Base-by-base conservation (phyloP, 2,329 filamentous ascomycete species). In the Alternaria sp. region DNA sequence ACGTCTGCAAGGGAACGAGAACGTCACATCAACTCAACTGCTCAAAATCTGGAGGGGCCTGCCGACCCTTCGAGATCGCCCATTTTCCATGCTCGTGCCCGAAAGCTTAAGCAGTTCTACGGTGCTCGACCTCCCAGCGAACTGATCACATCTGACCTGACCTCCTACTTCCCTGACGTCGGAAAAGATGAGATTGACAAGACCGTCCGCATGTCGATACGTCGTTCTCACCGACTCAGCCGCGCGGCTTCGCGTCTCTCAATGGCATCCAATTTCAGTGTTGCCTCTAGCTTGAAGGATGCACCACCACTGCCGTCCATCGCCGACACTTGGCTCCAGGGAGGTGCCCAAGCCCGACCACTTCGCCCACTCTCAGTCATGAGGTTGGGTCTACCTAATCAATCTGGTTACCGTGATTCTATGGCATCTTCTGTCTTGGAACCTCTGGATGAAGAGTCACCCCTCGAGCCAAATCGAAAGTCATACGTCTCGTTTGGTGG, bases 151-250 rank as follows among this genome's bases (percentile, higher is more conserved):
- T 97, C 95, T 22, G 95, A 99, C 76, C 84, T 99, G 61, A 95
- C 93, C 2, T 97, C 94, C 0, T 99, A 98, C 83, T 99, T 99
- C 85, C 95, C 95, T 0, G 93, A 97, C 73, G 94, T 98, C 72
- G 89, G 94, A 51, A 90, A 92, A 57, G 94, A 97, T 76, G 93
- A 97, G 70, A 97, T 99, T 75, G 95, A 98, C 78, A 91, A 93
- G 70, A 98, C 95, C 0, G 94, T 97, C 64, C 91, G 95, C 50
- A 87, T 97, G 80, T 97, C 94, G 0, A 91, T 97, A 79, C 88
- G 94, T 69, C 88, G 95, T 69, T 98, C 94, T 41, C 92, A 92
- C 54, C 91, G 95, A 54, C 85, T 98, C 65, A 98, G 94, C 82
- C 92, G 92, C 77, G 92, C 96, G 67, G 94, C 96, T 67, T 97